phyloP scores from a whole-genome alignment of 1,284 basidiomycete species.

The Sanghuangporus baumii region DNA sequence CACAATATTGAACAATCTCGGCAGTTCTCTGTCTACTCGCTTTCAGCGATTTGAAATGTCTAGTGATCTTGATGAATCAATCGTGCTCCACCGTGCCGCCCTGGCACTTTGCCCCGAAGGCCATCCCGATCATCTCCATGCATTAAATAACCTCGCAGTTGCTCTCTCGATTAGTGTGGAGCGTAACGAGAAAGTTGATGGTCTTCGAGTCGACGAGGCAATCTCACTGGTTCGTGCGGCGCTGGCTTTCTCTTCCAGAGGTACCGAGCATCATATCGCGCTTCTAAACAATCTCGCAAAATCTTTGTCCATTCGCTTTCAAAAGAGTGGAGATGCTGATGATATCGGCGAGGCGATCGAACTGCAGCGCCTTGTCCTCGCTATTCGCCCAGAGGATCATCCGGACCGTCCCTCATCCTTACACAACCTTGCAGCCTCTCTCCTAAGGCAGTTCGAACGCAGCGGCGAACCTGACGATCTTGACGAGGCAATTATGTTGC shows the following conservation, averaged over 20 bases:
- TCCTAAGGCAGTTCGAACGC: neutral
- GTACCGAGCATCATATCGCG: neutral
- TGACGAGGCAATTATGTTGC: neutral
- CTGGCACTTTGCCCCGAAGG: neutral
- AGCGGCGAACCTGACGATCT: neutral
- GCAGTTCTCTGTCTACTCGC: neutral
- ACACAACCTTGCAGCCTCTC: neutral
- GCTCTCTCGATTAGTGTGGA: neutral
- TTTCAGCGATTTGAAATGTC: neutral
- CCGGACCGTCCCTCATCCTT: neutral
- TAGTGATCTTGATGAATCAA: neutral
- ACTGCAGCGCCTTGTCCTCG: neutral
- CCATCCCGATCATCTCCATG: neutral
- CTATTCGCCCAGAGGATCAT: neutral
- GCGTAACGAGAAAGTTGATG: neutral
- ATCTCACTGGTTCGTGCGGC: neutral
- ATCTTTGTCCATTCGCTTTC: neutral
- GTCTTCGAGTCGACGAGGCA: neutral
- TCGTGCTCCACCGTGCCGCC: neutral
- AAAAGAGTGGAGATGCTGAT: neutral
- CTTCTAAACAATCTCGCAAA: neutral
- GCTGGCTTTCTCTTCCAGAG: neutral
- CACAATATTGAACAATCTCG: neutral
- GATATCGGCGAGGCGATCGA: neutral
- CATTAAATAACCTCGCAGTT: neutral